phyloP scores from a whole-genome alignment of 2,329 filamentous ascomycete genomes.

The Aureobasidium sp. region DNA sequence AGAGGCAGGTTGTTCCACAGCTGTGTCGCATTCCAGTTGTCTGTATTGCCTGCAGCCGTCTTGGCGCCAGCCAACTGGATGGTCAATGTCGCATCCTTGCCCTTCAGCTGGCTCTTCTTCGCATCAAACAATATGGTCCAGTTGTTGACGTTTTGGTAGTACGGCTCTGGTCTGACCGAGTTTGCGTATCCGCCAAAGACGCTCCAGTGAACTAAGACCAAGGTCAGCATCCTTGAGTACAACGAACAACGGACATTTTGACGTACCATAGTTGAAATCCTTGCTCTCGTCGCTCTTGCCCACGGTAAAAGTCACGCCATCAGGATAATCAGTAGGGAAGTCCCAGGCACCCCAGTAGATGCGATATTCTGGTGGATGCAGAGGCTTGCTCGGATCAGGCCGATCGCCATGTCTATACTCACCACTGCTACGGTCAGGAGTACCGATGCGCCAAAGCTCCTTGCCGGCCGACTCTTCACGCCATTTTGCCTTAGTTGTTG shows the following conservation, averaged over 20 bases:
- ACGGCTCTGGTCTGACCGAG: slow-evolving; percentile 37
- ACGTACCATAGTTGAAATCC: slow-evolving; percentile 54
- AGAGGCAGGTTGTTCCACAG: slow-evolving; percentile 49
- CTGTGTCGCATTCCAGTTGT: slow-evolving; percentile 50
- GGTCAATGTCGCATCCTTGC: slow-evolving; percentile 50
- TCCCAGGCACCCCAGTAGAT: slow-evolving; percentile 58
- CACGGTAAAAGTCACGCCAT: slow-evolving; percentile 52
- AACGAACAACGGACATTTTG: background rate
- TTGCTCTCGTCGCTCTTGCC: slow-evolving; percentile 43
- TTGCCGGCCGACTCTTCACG: slow-evolving; percentile 48
- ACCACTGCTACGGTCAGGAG: slow-evolving; percentile 54
- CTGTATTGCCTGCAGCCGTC: slow-evolving; percentile 55
- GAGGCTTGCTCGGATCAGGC: slow-evolving; percentile 42
- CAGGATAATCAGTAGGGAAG: slow-evolving; percentile 52
- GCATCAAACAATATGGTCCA: slow-evolving; percentile 53
- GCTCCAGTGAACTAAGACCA: slow-evolving; percentile 50
- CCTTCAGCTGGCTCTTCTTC: slow-evolving; percentile 34
- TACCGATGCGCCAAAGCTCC: slow-evolving; percentile 58
- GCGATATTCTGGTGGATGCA: slow-evolving; percentile 51
- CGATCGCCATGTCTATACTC: slow-evolving; percentile 55
- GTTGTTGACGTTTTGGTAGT: slow-evolving; percentile 48
- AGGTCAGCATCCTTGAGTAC: background rate
- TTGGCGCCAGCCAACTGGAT: slow-evolving; percentile 58
- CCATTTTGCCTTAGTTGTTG: slow-evolving; percentile 42
- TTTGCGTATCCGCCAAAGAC: slow-evolving; percentile 54